Evolutionary conservation across 768 basidiomycete species (phyloP).

Genomic region (Mycena kentingensis): DNA sequence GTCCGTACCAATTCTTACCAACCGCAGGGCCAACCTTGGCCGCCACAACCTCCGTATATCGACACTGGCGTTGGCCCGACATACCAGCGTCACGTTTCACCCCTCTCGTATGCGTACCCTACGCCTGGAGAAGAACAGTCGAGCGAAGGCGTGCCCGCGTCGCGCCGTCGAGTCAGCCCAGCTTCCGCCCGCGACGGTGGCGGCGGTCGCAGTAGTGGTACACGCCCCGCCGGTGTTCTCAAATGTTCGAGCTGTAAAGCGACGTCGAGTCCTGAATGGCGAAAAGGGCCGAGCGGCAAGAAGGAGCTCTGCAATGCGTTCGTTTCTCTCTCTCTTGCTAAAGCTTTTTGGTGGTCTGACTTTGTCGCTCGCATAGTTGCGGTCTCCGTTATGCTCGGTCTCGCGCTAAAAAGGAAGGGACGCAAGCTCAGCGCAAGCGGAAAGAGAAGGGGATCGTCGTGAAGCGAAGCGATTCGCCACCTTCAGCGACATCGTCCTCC

Average conservation of each 20-base stretch:
- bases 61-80: conserved; percentile 17
- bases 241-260: conserved; percentile 81
- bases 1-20: conserved; percentile 34
- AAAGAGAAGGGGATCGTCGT: conserved; percentile 56
- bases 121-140: conserved; percentile 36
- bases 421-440: conserved; percentile 55
- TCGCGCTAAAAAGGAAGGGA: conserved; percentile 85
- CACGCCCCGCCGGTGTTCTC: conserved; percentile 70
- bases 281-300: conserved; percentile 87
- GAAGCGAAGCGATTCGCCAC: conserved; percentile 47
- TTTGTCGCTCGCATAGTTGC: conserved; percentile 49
- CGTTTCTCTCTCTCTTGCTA: conserved; percentile 39
- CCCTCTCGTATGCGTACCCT: conserved; percentile 39
- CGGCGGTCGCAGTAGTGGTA: conserved; percentile 53
- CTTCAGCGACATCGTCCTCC: conserved; percentile 38
- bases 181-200: conserved; percentile 49
- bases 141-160: conserved; percentile 54
- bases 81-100: conserved; percentile 39
- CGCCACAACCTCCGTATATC: conserved; percentile 42
- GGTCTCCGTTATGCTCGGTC: conserved; percentile 86
- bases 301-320: conserved; percentile 94
- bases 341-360: conserved; percentile 13
- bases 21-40: conserved; percentile 43
- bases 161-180: conserved; percentile 59
- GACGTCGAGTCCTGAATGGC: conserved; percentile 85